Evolutionary conservation across 257 asterid genomes (phyloP).

Genomic region (Primulina eburnea): DNA sequence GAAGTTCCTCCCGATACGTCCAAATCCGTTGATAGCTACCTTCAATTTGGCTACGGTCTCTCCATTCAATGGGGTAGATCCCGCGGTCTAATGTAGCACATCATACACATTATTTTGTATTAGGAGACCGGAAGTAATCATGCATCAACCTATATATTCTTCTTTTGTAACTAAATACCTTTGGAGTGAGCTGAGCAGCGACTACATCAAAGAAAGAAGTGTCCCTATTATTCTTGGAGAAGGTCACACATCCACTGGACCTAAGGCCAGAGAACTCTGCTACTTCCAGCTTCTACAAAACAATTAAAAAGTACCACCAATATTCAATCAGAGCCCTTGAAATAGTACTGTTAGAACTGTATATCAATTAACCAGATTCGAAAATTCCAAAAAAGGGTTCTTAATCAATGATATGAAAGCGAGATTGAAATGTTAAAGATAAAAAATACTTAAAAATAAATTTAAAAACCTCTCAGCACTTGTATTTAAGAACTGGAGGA

Average conservation of each 20-base stretch:
- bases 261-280: slow-evolving; percentile 70
- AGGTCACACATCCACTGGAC: slow-evolving; percentile 55
- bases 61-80: slow-evolving; percentile 59
- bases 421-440: too few relatives aligned
- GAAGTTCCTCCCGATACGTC: slow-evolving; percentile 94
- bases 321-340: slow-evolving; percentile 6
- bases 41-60: slow-evolving; percentile 79
- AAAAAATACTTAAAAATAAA: too few relatives aligned
- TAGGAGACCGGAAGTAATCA: background rate
- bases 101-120: background rate
- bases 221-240: slow-evolving; percentile 44
- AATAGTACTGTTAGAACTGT: background rate
- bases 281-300: slow-evolving; percentile 55
- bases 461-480: too few relatives aligned
- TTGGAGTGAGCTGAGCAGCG: slow-evolving; percentile 65
- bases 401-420: too few relatives aligned
- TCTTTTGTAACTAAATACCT: slow-evolving; percentile 32
- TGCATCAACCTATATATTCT: background rate
- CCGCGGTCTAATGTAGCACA: slow-evolving; percentile 43
- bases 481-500: too few relatives aligned
- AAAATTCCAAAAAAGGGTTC: background rate
- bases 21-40: slow-evolving; percentile 91
- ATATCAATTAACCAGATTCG: background rate
- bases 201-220: slow-evolving; percentile 63
- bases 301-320: slow-evolving; percentile 9